These are phyloP conservation scores for Coemansia sp. DNA, from an alignment of 371 early-diverging fungal species.

Conservation along the genomic window DNA sequence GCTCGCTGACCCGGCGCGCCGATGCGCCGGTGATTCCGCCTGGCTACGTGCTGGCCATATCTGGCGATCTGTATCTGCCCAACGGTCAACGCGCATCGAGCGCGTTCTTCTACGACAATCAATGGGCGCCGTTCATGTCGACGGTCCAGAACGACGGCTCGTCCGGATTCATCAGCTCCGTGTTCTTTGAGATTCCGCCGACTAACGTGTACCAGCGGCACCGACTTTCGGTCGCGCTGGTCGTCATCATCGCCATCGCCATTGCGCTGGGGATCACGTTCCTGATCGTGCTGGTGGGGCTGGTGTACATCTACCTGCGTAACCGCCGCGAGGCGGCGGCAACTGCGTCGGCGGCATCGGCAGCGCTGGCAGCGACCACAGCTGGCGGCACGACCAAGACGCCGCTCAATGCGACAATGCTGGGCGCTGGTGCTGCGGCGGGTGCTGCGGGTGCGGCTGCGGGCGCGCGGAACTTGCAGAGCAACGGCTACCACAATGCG, in stretches of 20 bases:
- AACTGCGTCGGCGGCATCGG: constrained; percentile 51
- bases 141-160: constrained; percentile 55
- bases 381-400: constrained; percentile 53
- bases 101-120: constrained; percentile 62
- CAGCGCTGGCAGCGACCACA: constrained; percentile 49
- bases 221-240: constrained; percentile 56
- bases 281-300: constrained; percentile 62
- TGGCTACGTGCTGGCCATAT: constrained; percentile 52
- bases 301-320: constrained; percentile 56
- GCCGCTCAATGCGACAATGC: constrained; percentile 12
- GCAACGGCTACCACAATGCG: constrained; percentile 10
- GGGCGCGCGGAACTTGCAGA: constrained; percentile 3
- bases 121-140: constrained; percentile 69
- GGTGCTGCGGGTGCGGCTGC: constrained; percentile 6
- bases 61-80: constrained; percentile 57
- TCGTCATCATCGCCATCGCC: constrained; percentile 69
- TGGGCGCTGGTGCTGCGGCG: constrained; percentile 9
- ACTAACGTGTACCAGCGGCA: constrained; percentile 38
- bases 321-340: constrained; percentile 52
- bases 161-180: constrained; percentile 49
- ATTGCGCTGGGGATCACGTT: constrained; percentile 68
- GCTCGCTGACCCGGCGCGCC: constrained; percentile 23
- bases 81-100: constrained; percentile 57
- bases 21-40: constrained; percentile 16
- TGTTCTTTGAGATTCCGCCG: constrained; percentile 55